Evolutionary conservation across 768 basidiomycete genomes (phyloP), one percentile per base, ranked within the genome.

Genomic region (Rhodosporidiobolus sp.): DNA sequence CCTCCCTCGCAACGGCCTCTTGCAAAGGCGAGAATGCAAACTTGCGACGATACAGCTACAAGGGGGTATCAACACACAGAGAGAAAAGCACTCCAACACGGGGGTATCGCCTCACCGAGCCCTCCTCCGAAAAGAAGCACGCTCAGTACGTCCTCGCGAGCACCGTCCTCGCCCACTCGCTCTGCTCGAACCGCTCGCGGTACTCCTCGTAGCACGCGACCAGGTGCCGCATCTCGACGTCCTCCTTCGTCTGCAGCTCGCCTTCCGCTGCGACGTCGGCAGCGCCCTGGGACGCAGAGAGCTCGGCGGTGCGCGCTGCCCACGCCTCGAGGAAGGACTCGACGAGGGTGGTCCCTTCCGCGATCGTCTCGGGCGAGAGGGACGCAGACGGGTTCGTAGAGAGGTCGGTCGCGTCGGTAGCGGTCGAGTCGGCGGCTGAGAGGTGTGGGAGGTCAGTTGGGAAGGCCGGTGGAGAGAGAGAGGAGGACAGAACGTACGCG

Each of bases 261-360:
- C 67, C 62, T 80, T 77, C 26, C 67, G n/a, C n/a, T n/a, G n/a
- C 69, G 34, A 52, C 66, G 10, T 43, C 66, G 52, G 28, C 69
- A 6, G 81, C 83, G 84, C 84, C 61, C 87, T 83, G 38, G 85
- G 84, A 35, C 4, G 83, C 83, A 2, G 81, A 82, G 24, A 83
- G 79, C 10, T 62, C 71, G 19, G 75, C 89, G 85, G 62, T 85
- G 83, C 45, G 84, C 26, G 67, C 69, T 48, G 85, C 83, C 88
- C 95, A 98, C 20, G 83, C 80, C 26, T 84, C 81, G 54, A 98
- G 85, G 77, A 99, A 85, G 32, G 89, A 85, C 78, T 94, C 88
- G 74, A 98, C 87, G 30, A 94, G 85, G 60, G 85, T 82, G 14
- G 94, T 87, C 3, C 96, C 96, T 75, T 90, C 87, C 45, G 92